Base-by-base conservation (phyloP, 202 grass and related monocot species). In the Eragrostis tef region DNA sequence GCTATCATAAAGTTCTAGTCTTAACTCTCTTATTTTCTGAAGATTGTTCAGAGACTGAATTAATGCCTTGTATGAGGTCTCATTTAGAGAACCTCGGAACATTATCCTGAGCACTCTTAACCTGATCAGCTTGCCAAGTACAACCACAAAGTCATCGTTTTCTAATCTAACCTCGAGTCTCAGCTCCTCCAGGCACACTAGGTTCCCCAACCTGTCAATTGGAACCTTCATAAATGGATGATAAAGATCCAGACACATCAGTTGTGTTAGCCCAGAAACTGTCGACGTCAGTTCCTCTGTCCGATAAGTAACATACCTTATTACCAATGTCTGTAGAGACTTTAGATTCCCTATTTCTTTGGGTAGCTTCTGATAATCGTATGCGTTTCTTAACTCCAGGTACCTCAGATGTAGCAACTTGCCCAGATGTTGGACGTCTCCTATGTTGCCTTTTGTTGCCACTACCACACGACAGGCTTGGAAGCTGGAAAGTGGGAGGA, bases 371-470 rank as follows among this genome's bases (percentile, higher is more conserved):
- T 16, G 2, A 39, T 39, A 39, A 52, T 17, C 5, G 31, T 34
- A 34, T 14, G 6, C 17, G 4, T 5, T 17, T 6, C 31, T 34
- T 39, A 39, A 39, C 50, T 52, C 50, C 5, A 52, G 16, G 15
- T 52, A 19, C 16, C 50, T 52, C 3, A 52, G 16, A 6, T 52
- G 50, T 52, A 52, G 3, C 50, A 52, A 53, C 34, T 5, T 39
- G 34, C 1, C 34, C 15, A 52, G 4, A 19, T 7, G 17, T 54
- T 54, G 4, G 51, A 8, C 6, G 6, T 54, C 51, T 54, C 6
- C 1, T 6, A 7, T n/a, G n/a, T n/a, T n/a, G n/a, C 1, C 16
- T 2, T 8, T 1, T 9, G 19, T 6, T 9, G 2, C 6, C 6
- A 17, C 16, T 8, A 54, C 1, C 5, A 54, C 51, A 20, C 51